A percentile compares a stretch with the other conserved stretches of the same genome.
Evolutionary conservation across 2,329 filamentous ascomycete genomes (phyloP).

Genomic region (Epichloe baconii): DNA sequence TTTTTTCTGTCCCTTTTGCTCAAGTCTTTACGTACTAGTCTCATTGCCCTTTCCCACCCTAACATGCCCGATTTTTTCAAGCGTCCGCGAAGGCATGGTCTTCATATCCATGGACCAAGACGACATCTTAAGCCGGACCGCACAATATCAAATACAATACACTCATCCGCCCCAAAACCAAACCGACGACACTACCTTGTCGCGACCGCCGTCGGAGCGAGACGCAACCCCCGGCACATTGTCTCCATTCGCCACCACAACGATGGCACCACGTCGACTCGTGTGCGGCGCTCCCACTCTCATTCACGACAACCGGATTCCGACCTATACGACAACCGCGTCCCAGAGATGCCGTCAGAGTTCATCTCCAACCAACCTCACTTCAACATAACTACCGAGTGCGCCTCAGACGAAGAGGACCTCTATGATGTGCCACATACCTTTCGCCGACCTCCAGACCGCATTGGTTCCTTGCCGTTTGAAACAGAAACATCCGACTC

Average conservation of each 20-base stretch:
- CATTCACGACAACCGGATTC: conserved; percentile 22
- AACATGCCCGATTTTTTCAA: conserved; percentile 19
- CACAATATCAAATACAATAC: conserved; percentile 64
- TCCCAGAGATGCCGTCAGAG: conserved; percentile 43
- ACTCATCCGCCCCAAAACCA: conserved; percentile 13
- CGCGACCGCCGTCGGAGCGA: conserved; percentile 11
- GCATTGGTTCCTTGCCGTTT: conserved; percentile 42
- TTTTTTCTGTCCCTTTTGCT: conserved; percentile 11
- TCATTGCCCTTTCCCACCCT: not conserved
- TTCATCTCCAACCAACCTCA: conserved; percentile 35
- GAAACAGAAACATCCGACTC: conserved; percentile 32
- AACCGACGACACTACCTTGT: not conserved
- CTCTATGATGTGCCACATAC: conserved; percentile 13
- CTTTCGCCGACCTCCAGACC: conserved; percentile 32
- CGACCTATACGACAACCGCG: conserved; percentile 31
- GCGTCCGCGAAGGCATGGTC: conserved; percentile 81
- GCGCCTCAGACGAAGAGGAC: conserved; percentile 45
- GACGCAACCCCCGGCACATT: conserved; percentile 21
- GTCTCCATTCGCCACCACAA: conserved; percentile 40
- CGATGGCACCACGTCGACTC: conserved; percentile 29
- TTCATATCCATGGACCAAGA: conserved; percentile 81
- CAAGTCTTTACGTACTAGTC: not conserved
- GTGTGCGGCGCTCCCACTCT: conserved; percentile 1
- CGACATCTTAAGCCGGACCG: conserved; percentile 58
- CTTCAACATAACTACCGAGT: conserved; percentile 45